Conservation (phyloP, 805 yeast species). For the Hanseniaspora hatyaiensis region DNA sequence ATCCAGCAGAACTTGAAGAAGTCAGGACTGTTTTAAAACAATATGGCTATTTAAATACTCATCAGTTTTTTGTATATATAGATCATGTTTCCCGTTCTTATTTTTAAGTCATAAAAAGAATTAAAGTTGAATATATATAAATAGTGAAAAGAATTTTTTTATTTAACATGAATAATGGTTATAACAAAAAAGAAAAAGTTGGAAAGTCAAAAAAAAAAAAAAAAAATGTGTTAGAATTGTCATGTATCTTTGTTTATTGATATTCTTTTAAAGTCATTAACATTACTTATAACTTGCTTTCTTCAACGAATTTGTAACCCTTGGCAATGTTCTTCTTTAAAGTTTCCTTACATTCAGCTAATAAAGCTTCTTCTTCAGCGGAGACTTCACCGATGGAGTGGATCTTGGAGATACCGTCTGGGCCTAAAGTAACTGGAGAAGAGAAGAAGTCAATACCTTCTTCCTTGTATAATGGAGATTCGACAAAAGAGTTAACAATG, state of each 20-base stretch:
- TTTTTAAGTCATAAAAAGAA: not conserved
- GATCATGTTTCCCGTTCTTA: not conserved
- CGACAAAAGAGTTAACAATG: constrained; percentile 60
- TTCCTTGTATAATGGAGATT: constrained; percentile 65
- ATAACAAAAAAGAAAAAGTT: too few species aligned
- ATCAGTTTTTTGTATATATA: too few species aligned
- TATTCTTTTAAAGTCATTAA: not conserved
- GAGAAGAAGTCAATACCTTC: constrained; percentile 98
- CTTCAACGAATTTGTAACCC: constrained; percentile 79
- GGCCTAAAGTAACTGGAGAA: constrained; percentile 85
- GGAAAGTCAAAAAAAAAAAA: too few species aligned
- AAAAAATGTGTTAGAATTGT: too few species aligned
- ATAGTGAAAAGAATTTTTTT: too few species aligned
- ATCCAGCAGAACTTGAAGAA: constrained; percentile 69
- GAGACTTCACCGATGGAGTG: constrained; percentile 67
- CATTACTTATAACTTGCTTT: constrained; percentile 28
- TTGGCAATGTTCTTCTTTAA: constrained; percentile 81
- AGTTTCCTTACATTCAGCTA: constrained; percentile 76
- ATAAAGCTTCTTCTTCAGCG: constrained; percentile 71
- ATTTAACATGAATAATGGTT: too few species aligned
- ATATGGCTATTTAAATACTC: too few species aligned
- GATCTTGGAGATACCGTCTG: constrained; percentile 72
- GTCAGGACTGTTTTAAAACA: constrained; percentile 52
- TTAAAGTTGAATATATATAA: too few species aligned
- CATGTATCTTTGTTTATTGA: too few species aligned